Evolutionary conservation across 2,329 filamentous ascomycete genomes (phyloP), one percentile per base, ranked within the genome.

Genomic region (Colletotrichum limetticola): DNA sequence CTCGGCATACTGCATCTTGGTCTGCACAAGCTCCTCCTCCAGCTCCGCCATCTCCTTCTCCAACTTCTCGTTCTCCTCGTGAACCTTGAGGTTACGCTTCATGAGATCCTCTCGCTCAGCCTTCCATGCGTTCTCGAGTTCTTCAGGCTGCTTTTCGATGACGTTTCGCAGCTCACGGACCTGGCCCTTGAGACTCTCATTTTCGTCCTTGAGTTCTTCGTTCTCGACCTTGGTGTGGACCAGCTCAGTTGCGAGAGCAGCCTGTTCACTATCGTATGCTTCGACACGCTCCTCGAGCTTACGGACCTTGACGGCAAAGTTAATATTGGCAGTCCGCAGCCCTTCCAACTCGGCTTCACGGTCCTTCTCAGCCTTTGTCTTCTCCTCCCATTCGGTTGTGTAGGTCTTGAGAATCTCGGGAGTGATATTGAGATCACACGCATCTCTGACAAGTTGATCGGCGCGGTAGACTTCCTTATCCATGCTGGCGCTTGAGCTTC

Each of bases 381-480:
- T 95, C 78, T 98, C 96, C 80, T 97, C 95, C 95, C 95, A 99
- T 80, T 99, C 97, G 0, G 88, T 80, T 0, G 92, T 93, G 81
- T 98, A 99, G 4, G 88, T 85, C 78, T 93, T 93, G 26, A 99
- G 90, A 78, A 93, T 91, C 78, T 97, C 94, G 0, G 94, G 91
- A 0, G 94, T 94, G 53, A 99, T 91, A 78, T 94, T 93, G 64
- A 98, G 89, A 42, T 94, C 92, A 79, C 95, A 98, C 0, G 97
- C 97, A 82, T 99, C 97, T 73, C 94, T 93, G 16, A 99, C 94
- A 74, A 99, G 91, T 77, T 97, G 91, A 81, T 99, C 97, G 19
- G 97, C 97, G 62, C 95, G 92, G 81, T 99, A 99, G 7, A 99
- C 91, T 80, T 98, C 97, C 83, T 98, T 98, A 80, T 99, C 97